Evolutionary conservation across 2,329 filamentous ascomycete genomes (phyloP), one percentile per base, ranked within the genome.

Genomic region (Botrytis aclada): DNA sequence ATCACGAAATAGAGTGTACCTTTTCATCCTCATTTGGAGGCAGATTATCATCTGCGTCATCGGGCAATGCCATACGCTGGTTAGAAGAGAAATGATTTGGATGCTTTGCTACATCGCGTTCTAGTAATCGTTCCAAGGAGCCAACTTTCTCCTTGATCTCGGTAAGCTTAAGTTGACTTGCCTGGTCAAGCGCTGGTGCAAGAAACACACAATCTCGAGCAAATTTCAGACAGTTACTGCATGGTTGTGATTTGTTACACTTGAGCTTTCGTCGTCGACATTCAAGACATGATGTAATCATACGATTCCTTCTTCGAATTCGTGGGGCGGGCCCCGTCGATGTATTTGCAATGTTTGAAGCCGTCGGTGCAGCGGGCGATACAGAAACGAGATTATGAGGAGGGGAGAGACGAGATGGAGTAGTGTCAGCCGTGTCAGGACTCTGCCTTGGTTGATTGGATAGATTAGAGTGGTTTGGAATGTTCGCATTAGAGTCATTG

Each of bases 101-200:
- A n/a, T 82, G 84, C 72, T 86, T 85, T 25, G 88, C 89, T 43
- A 92, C 87, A 80, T 93, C 90, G 61, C 89, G 84, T 81, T 93
- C 92, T 9, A 94, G 84, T 72, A 90, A 88, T 70, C 89, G 85
- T 82, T 94, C 92, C 29, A 94, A 82, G 14, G 88, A 88, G 39
- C 91, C 91, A 81, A 94, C 92, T 81, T 91, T 91, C 81, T 94
- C 92, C 82, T 94, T 94, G 80, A 94, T 90, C 78, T 93, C 90
- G 6, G 90, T 91, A 71, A 94, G 84, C 77, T 90, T 90, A 77
- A 90, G 85, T 81, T 93, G 90, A 70, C 89, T 89, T 12, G 88
- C 88, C 74, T 91, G 86, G 80, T 94, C 92, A n/a, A 92, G 84
- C 34, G 80, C 78, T 20, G 79, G 79, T 29, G 78, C 79, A 41